These are phyloP conservation scores for Pichia sp. DNA, from an alignment of 1,139 yeast genomes.

Conservation along the genomic window DNA sequence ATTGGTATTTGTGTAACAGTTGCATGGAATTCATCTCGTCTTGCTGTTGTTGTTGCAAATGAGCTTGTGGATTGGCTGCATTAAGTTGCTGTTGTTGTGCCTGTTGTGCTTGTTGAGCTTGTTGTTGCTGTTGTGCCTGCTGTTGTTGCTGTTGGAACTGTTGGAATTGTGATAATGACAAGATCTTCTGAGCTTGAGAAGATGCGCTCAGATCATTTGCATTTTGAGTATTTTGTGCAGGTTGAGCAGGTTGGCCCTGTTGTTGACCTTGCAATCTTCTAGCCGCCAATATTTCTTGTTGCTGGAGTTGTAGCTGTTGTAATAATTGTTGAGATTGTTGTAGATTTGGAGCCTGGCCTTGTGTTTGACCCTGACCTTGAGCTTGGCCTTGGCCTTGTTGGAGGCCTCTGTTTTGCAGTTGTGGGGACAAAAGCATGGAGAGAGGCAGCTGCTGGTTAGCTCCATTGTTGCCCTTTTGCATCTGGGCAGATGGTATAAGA, in stretches of 20 bases:
- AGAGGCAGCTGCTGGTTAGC: slow-evolving; percentile 24
- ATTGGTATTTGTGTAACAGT: slow-evolving; percentile 12
- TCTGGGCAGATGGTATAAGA: not conserved
- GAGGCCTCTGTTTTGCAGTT: slow-evolving; percentile 27
- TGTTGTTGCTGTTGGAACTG: slow-evolving; percentile 21
- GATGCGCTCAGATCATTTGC: slow-evolving; percentile 7
- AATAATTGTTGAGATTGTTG: slow-evolving; percentile 4
- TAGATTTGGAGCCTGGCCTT: not conserved
- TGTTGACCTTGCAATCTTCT: slow-evolving; percentile 3
- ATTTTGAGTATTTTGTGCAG: not conserved
- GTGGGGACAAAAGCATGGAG: slow-evolving; percentile 32
- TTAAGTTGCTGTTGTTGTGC: slow-evolving; percentile 28
- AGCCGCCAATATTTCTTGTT: slow-evolving; percentile 1
- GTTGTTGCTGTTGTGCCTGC: no score
- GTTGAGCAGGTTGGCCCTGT: not conserved
- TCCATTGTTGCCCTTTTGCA: slow-evolving; percentile 1
- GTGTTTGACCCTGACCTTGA: slow-evolving; percentile 8
- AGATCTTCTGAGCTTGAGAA: slow-evolving; percentile 13
- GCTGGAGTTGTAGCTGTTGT: slow-evolving; percentile 7
- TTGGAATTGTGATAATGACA: slow-evolving; percentile 21
- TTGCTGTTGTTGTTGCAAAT: slow-evolving; percentile 20
- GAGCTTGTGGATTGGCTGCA: slow-evolving; percentile 35
- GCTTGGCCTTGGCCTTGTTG: slow-evolving; percentile 20
- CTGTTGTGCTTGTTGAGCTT: no score
- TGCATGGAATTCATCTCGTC: slow-evolving; percentile 1